Evolutionary conservation across 2,329 filamentous ascomycete species (phyloP).

Genomic region (Chaetomium sp.): DNA sequence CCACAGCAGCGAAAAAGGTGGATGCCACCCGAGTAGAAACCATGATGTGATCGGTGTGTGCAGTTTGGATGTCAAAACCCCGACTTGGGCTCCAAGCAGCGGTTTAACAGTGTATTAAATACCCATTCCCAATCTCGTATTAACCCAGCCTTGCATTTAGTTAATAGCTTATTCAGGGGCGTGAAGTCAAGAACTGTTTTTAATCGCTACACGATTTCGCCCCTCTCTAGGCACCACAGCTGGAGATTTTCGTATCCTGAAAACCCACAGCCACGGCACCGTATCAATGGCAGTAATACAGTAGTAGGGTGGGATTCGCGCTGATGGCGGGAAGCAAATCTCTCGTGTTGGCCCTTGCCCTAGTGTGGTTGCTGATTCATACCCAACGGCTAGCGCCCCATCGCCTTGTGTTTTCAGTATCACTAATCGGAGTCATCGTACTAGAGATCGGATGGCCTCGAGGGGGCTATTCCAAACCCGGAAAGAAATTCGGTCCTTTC

Average conservation of each 20-base stretch:
- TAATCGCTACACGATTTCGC: not conserved
- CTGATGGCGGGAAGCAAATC: not conserved
- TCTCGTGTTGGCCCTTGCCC: conserved; percentile 13
- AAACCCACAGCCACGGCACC: not conserved
- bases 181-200: not conserved
- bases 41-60: not conserved
- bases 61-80: not conserved
- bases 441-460: not conserved
- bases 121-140: not conserved
- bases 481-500: not conserved
- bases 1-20: not conserved
- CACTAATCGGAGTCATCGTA: not conserved
- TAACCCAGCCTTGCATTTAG: not conserved
- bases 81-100: not conserved
- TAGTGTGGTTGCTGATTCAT: conserved; percentile 14
- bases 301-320: not conserved
- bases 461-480: not conserved
- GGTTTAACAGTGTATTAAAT: not conserved
- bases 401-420: not conserved
- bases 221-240: not conserved
- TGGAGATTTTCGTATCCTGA: not conserved
- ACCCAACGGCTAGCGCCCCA: not conserved
- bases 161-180: not conserved
- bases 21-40: not conserved
- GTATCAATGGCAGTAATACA: not conserved